A percentile compares a stretch with the other conserved stretches of the same genome.
phyloP scores from a whole-genome alignment of 2,329 filamentous ascomycete species.

The Penicillium sp. region DNA sequence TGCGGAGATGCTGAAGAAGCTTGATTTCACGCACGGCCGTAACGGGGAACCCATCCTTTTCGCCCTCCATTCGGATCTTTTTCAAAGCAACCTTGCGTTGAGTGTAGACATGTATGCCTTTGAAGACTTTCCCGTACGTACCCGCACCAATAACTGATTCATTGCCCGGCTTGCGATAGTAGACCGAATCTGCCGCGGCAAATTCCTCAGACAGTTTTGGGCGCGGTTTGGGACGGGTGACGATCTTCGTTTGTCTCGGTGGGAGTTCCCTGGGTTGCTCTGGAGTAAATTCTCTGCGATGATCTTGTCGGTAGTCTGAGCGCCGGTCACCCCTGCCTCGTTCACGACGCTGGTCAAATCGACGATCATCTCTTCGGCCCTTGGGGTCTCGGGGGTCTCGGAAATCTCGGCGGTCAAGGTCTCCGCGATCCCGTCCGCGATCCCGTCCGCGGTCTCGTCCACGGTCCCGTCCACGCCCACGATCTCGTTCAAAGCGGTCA shows the following conservation, averaged over 20 bases:
- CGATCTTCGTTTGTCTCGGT: constrained; percentile 68
- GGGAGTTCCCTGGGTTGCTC: constrained; percentile 39
- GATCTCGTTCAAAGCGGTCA: constrained; percentile 49
- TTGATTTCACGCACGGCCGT: constrained; percentile 97
- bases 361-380: constrained; percentile 44
- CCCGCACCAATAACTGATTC: constrained; percentile 95
- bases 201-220: constrained; percentile 74
- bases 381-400: constrained; percentile 32
- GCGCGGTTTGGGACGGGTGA: constrained; percentile 71
- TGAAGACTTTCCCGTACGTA: constrained; percentile 96
- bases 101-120: constrained; percentile 77
- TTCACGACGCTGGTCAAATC: constrained; percentile 47
- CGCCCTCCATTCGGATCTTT: constrained; percentile 99
- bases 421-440: constrained; percentile 40
- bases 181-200: constrained; percentile 82
- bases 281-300: constrained; percentile 53
- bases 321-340: constrained; percentile 40
- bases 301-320: constrained; percentile 45
- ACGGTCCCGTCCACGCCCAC: constrained; percentile 9
- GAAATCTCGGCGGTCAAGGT: constrained; percentile 42
- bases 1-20: constrained; percentile 88
- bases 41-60: constrained; percentile 98
- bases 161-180: constrained; percentile 94
- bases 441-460: constrained; percentile 29
- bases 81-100: constrained; percentile 85